Base-by-base conservation (phyloP, 2,329 filamentous ascomycete species). In the Xylariales sp. region DNA sequence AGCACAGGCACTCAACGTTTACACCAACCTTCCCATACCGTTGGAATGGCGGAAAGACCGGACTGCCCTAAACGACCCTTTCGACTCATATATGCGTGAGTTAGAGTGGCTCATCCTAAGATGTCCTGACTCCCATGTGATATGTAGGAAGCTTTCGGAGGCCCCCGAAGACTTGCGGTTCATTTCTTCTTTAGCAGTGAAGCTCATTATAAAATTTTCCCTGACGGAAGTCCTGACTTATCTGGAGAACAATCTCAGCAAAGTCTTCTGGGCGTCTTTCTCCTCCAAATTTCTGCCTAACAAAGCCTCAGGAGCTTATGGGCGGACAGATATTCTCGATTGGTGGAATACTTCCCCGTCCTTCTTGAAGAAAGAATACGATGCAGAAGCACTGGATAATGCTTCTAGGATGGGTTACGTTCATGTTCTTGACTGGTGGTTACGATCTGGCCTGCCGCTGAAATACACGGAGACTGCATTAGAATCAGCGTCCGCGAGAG, bases 391-490 rank as follows among this genome's bases (percentile, higher is more conserved):
- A 10, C 74, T 97, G 18, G 89, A 97, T 55, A 85, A 85, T 20
- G 91, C 91, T 6, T 94, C 87, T 2, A 83, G 85, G 38, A 84
- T 88, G 41, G 90, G 91, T 5, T 93, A 89, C 50, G 76, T 94
- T 12, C 78, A 87, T 46, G 83, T 95, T 0, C 73, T 97, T 1
- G 86, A 95, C 53, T 95, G 88, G 86, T 97, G 91, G 91, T 75
- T 83, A 16, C 88, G 84, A 6, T 78, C 76, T 0, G 85, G 85
- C 1, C 70, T 96, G 2, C 79, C 83, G 3, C 71, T 96, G 15
- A 83, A 87, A 48, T 95, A 93, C 61, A 95, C 86, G 10, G 88
- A 95, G 57, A 75, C 81, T 5, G 88, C 91, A 0, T 75, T 97
- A 14, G 91, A 96, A 61, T 85, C 90, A 53, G 90, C 91, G 20